Conservation (phyloP, 2,329 filamentous ascomycete species). For the Conoideocrella luteorostrata region DNA sequence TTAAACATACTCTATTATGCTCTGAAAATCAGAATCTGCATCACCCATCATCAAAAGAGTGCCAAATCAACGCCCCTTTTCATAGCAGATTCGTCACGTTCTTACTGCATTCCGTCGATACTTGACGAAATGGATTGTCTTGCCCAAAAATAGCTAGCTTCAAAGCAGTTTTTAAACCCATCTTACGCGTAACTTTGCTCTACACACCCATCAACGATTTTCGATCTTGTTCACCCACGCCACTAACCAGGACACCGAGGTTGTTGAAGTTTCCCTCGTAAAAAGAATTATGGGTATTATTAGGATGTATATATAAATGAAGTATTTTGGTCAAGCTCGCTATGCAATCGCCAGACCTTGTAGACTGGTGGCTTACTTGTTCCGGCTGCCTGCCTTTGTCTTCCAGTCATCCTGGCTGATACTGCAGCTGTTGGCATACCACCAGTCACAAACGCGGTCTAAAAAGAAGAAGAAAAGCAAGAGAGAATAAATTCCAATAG, state of each 20-base stretch:
- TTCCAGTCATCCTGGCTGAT: not conserved
- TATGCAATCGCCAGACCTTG: constrained; percentile 8
- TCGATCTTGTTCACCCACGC: not conserved
- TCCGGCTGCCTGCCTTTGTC: not conserved
- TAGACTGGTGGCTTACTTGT: not conserved
- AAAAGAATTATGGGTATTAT: constrained; percentile 1
- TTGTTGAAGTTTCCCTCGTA: not conserved
- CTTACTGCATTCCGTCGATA: not conserved
- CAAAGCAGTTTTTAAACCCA: too few species aligned
- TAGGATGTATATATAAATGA: constrained; percentile 6
- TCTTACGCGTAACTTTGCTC: too few species aligned
- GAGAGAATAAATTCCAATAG: not conserved
- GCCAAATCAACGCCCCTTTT: too few species aligned
- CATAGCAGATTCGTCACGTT: too few species aligned
- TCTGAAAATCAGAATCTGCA: too few species aligned
- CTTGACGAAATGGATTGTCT: too few species aligned
- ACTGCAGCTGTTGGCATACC: not conserved
- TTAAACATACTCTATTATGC: too few species aligned
- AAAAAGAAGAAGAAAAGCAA: not conserved
- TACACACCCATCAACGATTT: too few species aligned
- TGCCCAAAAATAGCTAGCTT: too few species aligned
- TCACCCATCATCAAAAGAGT: too few species aligned
- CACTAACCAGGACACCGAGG: too few species aligned
- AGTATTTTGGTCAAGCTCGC: constrained; percentile 7
- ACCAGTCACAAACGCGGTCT: not conserved